phyloP scores from a whole-genome alignment of 2,329 filamentous ascomycete species.

The Fusarium sp. region DNA sequence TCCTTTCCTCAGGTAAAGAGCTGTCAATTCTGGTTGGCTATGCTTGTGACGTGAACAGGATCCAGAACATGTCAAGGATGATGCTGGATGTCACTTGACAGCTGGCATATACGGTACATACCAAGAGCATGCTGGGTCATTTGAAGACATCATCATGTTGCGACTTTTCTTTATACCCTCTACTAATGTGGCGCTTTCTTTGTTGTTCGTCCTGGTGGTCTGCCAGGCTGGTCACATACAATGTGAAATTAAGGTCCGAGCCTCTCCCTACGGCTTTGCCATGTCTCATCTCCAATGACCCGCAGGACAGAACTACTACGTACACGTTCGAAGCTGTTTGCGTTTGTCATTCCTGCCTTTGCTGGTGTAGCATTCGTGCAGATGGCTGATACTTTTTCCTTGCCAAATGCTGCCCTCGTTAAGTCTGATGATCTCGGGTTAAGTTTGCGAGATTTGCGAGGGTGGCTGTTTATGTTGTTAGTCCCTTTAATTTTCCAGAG shows the following conservation, averaged over 20 bases:
- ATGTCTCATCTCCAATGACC: conserved; percentile 6
- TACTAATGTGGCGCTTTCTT: conserved; percentile 7
- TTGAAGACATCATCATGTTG: not conserved
- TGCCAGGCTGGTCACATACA: conserved; percentile 3
- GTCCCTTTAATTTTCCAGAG: conserved; percentile 1
- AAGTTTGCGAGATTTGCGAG: not conserved
- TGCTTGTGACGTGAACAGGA: not conserved
- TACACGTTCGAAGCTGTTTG: not conserved
- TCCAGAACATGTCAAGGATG: not conserved
- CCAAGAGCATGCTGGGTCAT: not conserved
- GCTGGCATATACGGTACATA: not conserved
- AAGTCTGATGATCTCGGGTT: not conserved
- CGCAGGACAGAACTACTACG: not conserved
- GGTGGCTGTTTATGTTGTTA: not conserved
- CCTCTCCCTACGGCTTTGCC: conserved; percentile 7
- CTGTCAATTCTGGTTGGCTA: not conserved
- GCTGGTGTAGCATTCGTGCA: not conserved
- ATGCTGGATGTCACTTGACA: not conserved
- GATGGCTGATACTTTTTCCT: conserved; percentile 13
- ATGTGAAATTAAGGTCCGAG: not conserved
- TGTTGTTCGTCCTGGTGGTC: not conserved
- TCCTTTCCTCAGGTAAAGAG: not conserved
- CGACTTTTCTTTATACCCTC: not conserved
- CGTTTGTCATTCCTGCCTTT: not conserved
- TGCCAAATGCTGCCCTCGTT: not conserved